Evolutionary conservation across 805 yeast species (phyloP).

Genomic region (Barnettozyma wickerhamii): DNA sequence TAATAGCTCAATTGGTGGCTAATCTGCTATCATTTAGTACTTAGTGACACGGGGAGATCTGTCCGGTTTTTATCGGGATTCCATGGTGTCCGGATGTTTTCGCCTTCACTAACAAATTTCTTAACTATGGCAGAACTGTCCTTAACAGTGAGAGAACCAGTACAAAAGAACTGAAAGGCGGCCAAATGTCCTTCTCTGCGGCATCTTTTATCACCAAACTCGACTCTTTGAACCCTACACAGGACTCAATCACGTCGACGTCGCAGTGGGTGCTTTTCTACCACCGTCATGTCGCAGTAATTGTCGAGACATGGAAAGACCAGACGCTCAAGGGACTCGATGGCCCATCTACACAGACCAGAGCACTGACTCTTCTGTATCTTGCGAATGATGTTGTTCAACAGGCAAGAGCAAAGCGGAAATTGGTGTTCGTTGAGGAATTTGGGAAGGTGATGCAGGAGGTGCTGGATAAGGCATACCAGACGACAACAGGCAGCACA

Average conservation of each 20-base stretch:
- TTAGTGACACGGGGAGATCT: background rate
- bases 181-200: conserved; percentile 42
- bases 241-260: conserved; percentile 67
- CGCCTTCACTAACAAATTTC: too few species aligned
- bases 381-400: conserved; percentile 81
- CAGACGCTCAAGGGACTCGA: conserved; percentile 28
- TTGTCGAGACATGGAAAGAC: conserved; percentile 51
- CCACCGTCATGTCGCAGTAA: conserved; percentile 48
- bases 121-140: background rate
- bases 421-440: conserved; percentile 51
- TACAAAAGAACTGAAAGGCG: background rate
- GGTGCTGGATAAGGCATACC: conserved; percentile 30
- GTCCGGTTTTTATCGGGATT: background rate
- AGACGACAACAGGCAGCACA: conserved; percentile 12
- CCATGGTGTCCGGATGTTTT: too few species aligned
- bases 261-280: conserved; percentile 74
- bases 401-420: conserved; percentile 61
- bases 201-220: conserved; percentile 47
- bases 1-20: too few species aligned
- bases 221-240: conserved; percentile 50
- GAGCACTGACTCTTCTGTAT: conserved; percentile 57
- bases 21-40: too few species aligned
- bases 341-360: conserved; percentile 20
- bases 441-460: conserved; percentile 48
- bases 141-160: too few species aligned